These are phyloP conservation scores for Desmodesmus armatus DNA, from an alignment of 139 green algal genomes.

Conservation along the genomic window DNA sequence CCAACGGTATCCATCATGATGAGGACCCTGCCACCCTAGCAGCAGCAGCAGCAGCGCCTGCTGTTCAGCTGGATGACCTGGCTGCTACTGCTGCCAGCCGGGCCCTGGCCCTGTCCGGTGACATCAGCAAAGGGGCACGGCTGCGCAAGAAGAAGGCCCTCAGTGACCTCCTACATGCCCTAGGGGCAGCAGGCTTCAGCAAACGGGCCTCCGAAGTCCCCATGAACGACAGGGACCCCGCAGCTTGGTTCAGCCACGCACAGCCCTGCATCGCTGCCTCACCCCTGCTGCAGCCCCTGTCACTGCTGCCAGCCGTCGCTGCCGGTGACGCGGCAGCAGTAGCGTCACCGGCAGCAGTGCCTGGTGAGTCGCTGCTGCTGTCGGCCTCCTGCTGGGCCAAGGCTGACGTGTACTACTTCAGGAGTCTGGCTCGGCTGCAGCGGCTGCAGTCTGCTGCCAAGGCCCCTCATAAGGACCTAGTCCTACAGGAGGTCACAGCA, in stretches of 20 bases:
- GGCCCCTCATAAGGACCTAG: slow-evolving; percentile 83
- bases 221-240: slow-evolving; percentile 50
- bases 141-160: slow-evolving; percentile 95
- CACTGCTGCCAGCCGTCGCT: background rate
- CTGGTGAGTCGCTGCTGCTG: slow-evolving; percentile 3
- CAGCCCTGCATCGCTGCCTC: background rate
- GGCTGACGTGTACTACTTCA: slow-evolving; percentile 88
- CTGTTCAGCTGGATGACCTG: slow-evolving; percentile 67
- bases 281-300: background rate
- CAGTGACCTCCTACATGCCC: slow-evolving; percentile 78
- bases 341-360: background rate
- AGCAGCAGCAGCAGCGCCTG: background rate
- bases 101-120: slow-evolving; percentile 64
- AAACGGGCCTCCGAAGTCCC: slow-evolving; percentile 72
- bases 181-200: slow-evolving; percentile 78
- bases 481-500: slow-evolving; percentile 71
- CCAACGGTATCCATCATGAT: too few relatives aligned
- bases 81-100: slow-evolving; percentile 60
- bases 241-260: slow-evolving; percentile 62
- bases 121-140: slow-evolving; percentile 78
- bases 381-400: slow-evolving; percentile 61
- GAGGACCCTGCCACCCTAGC: background rate
- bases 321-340: slow-evolving; percentile 39
- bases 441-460: slow-evolving; percentile 73
- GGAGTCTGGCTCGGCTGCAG: slow-evolving; percentile 86